Evolutionary conservation across 169 alveolate genomes (phyloP).

Genomic region (Plasmodium falciparum): DNA sequence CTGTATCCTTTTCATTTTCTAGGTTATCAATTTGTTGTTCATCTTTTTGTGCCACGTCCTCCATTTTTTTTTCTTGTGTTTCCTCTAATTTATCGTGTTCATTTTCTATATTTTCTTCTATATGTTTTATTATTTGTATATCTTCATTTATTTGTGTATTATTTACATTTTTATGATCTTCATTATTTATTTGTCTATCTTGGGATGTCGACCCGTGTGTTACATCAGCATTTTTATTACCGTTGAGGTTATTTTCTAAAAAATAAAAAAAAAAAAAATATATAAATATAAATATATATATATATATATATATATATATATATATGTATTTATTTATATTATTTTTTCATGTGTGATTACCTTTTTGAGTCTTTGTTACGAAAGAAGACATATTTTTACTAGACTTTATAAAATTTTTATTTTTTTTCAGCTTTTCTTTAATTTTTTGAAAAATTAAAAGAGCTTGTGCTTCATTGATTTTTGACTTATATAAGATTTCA

Average conservation of each 20-base stretch:
- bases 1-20: not conserved
- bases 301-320: slow-evolving; percentile 6
- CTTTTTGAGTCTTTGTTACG: not conserved
- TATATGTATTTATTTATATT: not conserved
- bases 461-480: slow-evolving; percentile 59
- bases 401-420: not conserved
- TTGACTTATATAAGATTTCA: slow-evolving; percentile 51
- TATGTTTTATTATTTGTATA: not conserved
- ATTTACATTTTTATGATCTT: not conserved
- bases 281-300: not conserved
- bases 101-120: not conserved
- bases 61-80: not conserved
- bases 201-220: not conserved
- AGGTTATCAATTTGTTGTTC: not conserved
- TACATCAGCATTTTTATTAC: not conserved
- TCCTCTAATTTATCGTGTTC: not conserved
- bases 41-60: not conserved
- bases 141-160: not conserved
- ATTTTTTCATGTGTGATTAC: not conserved
- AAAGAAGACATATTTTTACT: not conserved
- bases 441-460: slow-evolving; percentile 41
- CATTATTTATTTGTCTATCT: not conserved
- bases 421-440: slow-evolving; percentile 39
- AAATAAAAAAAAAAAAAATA: not conserved
- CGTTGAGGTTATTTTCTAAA: not conserved